Evolutionary conservation across 108 stramenopile genomes (phyloP).

Genomic region (Skeletonema costatum): DNA sequence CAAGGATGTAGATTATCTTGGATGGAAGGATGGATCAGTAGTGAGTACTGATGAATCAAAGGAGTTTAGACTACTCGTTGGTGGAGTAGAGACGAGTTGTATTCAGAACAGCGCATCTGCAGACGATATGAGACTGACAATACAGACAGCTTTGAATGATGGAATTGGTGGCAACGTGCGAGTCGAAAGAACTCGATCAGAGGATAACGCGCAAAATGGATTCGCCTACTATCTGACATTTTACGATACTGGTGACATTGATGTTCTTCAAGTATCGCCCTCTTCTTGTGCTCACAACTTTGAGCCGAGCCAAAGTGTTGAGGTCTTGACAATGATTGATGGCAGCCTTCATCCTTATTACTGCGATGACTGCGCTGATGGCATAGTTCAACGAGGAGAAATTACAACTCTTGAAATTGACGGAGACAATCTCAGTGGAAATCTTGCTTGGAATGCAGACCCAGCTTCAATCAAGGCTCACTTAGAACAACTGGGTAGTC

Average conservation of each 20-base stretch:
- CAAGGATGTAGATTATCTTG: constrained; percentile 53
- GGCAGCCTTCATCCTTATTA: constrained; percentile 44
- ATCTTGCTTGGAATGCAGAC: constrained; percentile 63
- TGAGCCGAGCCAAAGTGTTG: constrained; percentile 41
- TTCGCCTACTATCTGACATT: constrained; percentile 54
- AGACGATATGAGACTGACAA: constrained; percentile 13
- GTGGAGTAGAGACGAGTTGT: constrained; percentile 42
- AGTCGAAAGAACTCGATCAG: constrained; percentile 40
- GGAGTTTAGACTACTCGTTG: constrained; percentile 32
- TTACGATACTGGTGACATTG: constrained; percentile 46
- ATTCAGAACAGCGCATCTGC: constrained; percentile 52
- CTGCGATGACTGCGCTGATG: constrained; percentile 65
- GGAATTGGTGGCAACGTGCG: constrained; percentile 41
- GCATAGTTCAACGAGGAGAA: constrained; percentile 65
- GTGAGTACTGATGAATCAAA: constrained; percentile 15
- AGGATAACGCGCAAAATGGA: constrained; percentile 54
- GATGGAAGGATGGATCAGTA: constrained; percentile 55
- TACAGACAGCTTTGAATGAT: constrained; percentile 34
- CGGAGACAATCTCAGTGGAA: constrained; percentile 33
- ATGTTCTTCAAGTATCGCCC: constrained; percentile 10
- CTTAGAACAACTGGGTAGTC: constrained; percentile 37
- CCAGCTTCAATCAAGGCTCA: constrained; percentile 41
- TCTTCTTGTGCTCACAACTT: constrained; percentile 45
- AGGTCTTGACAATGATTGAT: constrained; percentile 36
- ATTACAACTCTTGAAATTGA: constrained; percentile 51